These are phyloP conservation scores for Tylopilus felleus DNA, from an alignment of 768 basidiomycete species.

Conservation along the genomic window DNA sequence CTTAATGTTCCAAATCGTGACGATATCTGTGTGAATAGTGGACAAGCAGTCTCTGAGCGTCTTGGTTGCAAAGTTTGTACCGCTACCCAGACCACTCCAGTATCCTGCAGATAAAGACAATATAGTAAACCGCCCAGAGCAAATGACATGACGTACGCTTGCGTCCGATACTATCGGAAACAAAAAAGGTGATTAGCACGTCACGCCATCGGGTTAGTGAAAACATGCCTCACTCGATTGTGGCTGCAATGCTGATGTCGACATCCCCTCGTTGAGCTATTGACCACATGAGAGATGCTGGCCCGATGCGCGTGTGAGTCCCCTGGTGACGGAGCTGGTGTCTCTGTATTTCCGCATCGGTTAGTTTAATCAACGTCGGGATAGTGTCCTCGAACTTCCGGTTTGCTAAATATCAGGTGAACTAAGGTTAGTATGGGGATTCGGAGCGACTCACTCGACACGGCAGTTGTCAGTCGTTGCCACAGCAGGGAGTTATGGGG, in stretches of 20 bases:
- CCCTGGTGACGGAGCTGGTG: too few species aligned
- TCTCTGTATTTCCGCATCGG: constrained; percentile 5
- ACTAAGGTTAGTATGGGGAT: too few species aligned
- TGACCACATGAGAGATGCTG: constrained; percentile 4
- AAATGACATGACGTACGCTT: neutral
- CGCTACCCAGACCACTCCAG: neutral
- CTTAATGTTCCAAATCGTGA: constrained; percentile 6
- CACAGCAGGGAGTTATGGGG: constrained; percentile 4
- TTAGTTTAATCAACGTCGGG: constrained; percentile 2
- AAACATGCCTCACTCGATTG: neutral
- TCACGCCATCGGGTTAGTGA: neutral
- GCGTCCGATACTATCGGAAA: constrained; percentile 1
- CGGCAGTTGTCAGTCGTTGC: neutral
- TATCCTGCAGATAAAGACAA: neutral
- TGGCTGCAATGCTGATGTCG: neutral
- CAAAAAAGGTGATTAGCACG: neutral
- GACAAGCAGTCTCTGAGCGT: neutral
- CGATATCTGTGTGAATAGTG: constrained; percentile 5
- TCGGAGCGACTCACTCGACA: constrained; percentile 1
- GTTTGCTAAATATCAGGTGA: neutral
- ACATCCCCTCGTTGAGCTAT: constrained; percentile 6
- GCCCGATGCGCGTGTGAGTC: neutral
- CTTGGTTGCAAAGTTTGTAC: neutral
- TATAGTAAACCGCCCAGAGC: neutral
- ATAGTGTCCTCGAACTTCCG: neutral